phyloP scores from a whole-genome alignment of 202 grass and related monocot species.

The Eragrostis tef region DNA sequence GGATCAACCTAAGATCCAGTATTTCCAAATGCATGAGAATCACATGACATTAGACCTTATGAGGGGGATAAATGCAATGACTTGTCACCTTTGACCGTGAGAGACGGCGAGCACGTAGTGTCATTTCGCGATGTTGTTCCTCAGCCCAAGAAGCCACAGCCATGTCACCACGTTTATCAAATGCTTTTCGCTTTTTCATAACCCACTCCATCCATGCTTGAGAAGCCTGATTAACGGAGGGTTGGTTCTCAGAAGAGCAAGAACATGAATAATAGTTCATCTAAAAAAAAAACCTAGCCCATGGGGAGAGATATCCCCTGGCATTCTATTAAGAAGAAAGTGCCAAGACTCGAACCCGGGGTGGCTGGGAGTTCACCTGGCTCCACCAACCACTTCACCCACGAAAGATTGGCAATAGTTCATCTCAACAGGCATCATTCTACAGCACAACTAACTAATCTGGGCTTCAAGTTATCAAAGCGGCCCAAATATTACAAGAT shows the following conservation, averaged over 20 bases:
- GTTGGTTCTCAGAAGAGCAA: slow-evolving; percentile 22
- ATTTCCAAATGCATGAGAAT: not conserved
- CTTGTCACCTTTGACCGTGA: slow-evolving; percentile 81
- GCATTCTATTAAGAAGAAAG: too few relatives aligned
- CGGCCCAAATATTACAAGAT: not conserved
- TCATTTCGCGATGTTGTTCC: slow-evolving; percentile 87
- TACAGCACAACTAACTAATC: not conserved
- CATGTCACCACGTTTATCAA: slow-evolving; percentile 90
- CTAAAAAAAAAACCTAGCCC: too few relatives aligned
- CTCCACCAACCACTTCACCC: too few relatives aligned
- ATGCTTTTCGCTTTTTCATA: slow-evolving; percentile 90
- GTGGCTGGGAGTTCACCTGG: too few relatives aligned
- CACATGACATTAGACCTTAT: not conserved
- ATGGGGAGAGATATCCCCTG: too few relatives aligned
- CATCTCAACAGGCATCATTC: not conserved
- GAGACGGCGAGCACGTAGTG: slow-evolving; percentile 65
- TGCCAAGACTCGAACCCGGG: too few relatives aligned
- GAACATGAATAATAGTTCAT: not conserved
- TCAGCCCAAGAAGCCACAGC: slow-evolving; percentile 91
- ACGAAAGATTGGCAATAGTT: too few relatives aligned
- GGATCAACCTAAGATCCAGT: slow-evolving; percentile 69
- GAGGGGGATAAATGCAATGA: not conserved
- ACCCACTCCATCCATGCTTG: slow-evolving; percentile 90
- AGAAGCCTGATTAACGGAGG: slow-evolving; percentile 66
- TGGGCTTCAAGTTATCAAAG: not conserved